Percentiles rank a stretch among this genome's conserved stretches.
Conservation (phyloP, 768 basidiomycete genomes). For the Termitomyces sp. region DNA sequence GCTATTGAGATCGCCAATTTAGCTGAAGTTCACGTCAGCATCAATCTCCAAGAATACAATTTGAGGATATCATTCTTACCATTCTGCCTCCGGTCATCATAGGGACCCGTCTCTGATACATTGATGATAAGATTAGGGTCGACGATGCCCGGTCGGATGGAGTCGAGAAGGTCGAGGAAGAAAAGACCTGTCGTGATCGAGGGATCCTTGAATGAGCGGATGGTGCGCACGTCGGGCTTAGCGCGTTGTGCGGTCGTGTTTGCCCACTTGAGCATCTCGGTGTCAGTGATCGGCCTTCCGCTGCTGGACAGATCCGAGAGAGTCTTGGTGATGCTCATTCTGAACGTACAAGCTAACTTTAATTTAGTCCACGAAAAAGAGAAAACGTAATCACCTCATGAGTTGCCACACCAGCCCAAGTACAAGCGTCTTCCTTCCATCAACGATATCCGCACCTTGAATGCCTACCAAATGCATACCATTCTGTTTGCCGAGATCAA, state of each 20-base stretch:
- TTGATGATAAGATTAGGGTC: constrained; percentile 75
- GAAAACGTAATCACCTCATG: constrained; percentile 59
- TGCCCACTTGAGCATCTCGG: constrained; percentile 95
- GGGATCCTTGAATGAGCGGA: constrained; percentile 94
- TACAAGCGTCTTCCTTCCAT: constrained; percentile 87
- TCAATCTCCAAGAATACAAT: not conserved
- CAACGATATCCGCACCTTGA: constrained; percentile 96
- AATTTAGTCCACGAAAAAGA: not conserved
- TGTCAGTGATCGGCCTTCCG: constrained; percentile 84
- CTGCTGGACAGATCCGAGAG: constrained; percentile 68
- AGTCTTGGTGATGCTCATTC: constrained; percentile 88
- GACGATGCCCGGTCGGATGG: constrained; percentile 90
- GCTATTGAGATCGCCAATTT: constrained; percentile 98
- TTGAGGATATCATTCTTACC: constrained; percentile 45
- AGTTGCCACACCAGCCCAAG: constrained; percentile 97
- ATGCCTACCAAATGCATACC: constrained; percentile 96
- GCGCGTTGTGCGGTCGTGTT: constrained; percentile 79
- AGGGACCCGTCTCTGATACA: constrained; percentile 55
- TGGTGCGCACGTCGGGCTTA: constrained; percentile 51
- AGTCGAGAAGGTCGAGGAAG: constrained; percentile 90
- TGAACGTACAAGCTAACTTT: constrained; percentile 17
- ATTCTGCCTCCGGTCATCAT: constrained; percentile 90
- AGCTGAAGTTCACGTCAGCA: constrained; percentile 40
- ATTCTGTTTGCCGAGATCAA: constrained; percentile 90
- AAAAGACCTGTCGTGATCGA: constrained; percentile 83